A percentile compares a stretch with the other conserved stretches of the same genome.
Evolutionary conservation across 768 basidiomycete genomes (phyloP).

Genomic region (Boletellus ananas): DNA sequence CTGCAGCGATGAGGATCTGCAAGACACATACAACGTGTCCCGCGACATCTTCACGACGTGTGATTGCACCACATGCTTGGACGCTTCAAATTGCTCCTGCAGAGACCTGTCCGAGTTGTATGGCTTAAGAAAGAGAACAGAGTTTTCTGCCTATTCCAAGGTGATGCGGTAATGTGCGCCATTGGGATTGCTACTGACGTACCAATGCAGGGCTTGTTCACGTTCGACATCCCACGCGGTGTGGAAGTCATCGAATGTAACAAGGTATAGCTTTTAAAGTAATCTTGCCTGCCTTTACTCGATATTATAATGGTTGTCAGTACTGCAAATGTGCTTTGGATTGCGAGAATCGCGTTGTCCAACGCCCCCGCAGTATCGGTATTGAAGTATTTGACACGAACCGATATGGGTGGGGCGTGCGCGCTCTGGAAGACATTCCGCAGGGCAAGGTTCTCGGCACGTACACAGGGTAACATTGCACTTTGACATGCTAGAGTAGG

Average conservation of each 20-base stretch:
- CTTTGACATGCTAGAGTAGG: background rate
- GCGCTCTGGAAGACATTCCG: conserved; percentile 39
- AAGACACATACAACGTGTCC: conserved; percentile 22
- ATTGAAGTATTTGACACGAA: conserved; percentile 66
- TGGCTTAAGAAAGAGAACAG: conserved; percentile 19
- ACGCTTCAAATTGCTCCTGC: conserved; percentile 42
- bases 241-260: conserved; percentile 66
- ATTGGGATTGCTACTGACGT: background rate
- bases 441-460: conserved; percentile 62
- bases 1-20: conserved; percentile 16
- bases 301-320: conserved; percentile 24
- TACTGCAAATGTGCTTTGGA: conserved; percentile 40
- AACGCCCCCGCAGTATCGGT: conserved; percentile 50
- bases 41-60: conserved; percentile 41
- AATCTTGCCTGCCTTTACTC: background rate
- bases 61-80: conserved; percentile 38
- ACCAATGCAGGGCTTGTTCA: conserved; percentile 44
- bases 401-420: conserved; percentile 62
- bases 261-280: conserved; percentile 34
- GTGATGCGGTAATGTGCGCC: conserved; percentile 16
- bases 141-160: conserved; percentile 42
- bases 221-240: conserved; percentile 40
- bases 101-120: conserved; percentile 42
- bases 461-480: conserved; percentile 57
- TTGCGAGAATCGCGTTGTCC: conserved; percentile 62